A percentile compares a stretch with the other conserved stretches of the same genome.
Conservation (phyloP, 164 flowering plant genomes). For the Paratinospora sagittata region DNA sequence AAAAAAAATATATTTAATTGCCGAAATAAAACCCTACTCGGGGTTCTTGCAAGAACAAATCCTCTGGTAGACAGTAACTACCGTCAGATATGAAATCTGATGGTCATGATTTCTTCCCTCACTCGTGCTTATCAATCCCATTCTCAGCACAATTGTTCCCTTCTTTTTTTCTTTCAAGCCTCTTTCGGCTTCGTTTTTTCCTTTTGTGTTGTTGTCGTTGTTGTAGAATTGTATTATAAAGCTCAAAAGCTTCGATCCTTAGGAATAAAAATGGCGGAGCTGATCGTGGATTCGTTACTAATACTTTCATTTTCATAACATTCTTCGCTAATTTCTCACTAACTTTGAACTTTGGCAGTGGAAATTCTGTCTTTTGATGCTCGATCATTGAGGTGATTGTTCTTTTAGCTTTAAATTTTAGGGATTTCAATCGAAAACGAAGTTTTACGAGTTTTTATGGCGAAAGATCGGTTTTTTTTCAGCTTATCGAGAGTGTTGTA, state of each 20-base stretch:
- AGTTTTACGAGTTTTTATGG: background rate
- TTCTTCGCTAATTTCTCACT: background rate
- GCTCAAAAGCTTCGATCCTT: constrained; percentile 4
- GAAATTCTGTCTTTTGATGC: background rate
- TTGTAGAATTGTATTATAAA: too few relatives aligned
- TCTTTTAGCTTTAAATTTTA: background rate
- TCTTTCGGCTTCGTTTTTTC: background rate
- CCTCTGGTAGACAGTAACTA: background rate
- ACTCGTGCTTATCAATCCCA: constrained; percentile 15
- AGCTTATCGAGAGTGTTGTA: background rate
- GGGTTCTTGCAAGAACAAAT: constrained; percentile 14
- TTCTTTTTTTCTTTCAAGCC: background rate
- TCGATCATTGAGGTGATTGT: background rate
- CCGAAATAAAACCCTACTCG: constrained; percentile 13
- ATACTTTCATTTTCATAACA: background rate
- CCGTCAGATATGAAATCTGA: background rate
- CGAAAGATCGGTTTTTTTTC: constrained; percentile 12
- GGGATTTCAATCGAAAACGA: background rate
- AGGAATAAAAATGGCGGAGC: constrained; percentile 5
- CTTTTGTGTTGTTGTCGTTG: background rate
- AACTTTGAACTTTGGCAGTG: background rate
- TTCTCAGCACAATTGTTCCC: background rate
- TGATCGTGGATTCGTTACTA: background rate
- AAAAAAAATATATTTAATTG: background rate
- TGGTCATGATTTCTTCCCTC: constrained; percentile 5